Percentiles rank a stretch among this genome's conserved stretches.
Conservation (phyloP, 176 grass and related monocot species). For the Bolboschoenus planiculmis region DNA sequence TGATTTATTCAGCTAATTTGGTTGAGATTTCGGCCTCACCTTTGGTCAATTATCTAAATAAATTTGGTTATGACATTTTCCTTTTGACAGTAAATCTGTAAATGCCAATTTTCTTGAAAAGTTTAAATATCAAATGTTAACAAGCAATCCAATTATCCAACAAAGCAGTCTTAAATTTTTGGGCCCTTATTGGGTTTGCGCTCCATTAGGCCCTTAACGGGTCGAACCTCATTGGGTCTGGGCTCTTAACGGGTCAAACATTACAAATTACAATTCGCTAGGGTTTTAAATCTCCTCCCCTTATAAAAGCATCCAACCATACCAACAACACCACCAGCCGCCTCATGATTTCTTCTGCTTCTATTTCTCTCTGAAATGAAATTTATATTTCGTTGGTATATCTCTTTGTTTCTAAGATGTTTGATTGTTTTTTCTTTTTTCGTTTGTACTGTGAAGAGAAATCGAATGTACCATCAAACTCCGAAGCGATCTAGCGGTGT, state of each 20-base stretch:
- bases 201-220: not conserved
- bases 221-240: not conserved
- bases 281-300: not conserved
- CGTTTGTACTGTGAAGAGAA: slow-evolving; percentile 5
- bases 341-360: not conserved
- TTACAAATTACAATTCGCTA: not conserved
- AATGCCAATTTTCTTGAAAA: no score
- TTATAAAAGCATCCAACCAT: not conserved
- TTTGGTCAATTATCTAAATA: no score
- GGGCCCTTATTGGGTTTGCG: not conserved
- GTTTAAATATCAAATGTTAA: no score
- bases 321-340: no score
- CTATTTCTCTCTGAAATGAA: not conserved
- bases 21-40: no score
- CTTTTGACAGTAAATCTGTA: no score
- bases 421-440: not conserved
- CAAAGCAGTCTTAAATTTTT: no score
- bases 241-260: not conserved
- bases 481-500: slow-evolving; percentile 31
- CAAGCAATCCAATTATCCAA: no score
- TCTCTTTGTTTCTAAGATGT: not conserved
- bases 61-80: no score
- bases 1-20: not conserved
- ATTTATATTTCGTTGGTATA: not conserved
- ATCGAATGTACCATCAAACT: slow-evolving; percentile 65